Evolutionary conservation across 495 filamentous ascomycete genomes (phyloP), one percentile per base, ranked within the genome.

Genomic region (Podospora pseudocomata): DNA sequence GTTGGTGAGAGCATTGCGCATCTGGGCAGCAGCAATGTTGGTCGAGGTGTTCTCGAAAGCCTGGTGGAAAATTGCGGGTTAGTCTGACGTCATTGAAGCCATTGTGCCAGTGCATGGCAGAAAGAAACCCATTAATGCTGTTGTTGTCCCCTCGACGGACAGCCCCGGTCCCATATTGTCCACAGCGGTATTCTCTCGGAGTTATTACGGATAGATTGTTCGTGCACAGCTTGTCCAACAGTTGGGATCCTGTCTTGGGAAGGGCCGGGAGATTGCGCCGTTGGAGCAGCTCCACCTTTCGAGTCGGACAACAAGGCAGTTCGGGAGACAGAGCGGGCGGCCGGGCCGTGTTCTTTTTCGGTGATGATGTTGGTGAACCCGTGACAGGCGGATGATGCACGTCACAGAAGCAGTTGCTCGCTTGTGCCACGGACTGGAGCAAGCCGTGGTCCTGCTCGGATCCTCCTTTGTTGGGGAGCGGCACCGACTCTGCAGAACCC

Each of bases 31-130:
- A 64, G 95, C 96, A 65, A 99, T 94, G 70, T 91, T 96, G 70
- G 95, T 99, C 58, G 95, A 97, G 63, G 96, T 95, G 87, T 98
- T 97, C 80, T 99, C 95, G 79, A 99, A 99, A 59, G 95, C 94
- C 95, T 99, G 80, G 0, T 20, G 32, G 54, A 19, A 19, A 5
- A 26, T n/a, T 27, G 13, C 7, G 13, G 64, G 69, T 76, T 68
- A 73, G 69, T 44, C 60, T 65, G 59, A 58, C 59, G 65, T 69
- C 65, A 49, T 49, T 18, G 39, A 13, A 49, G 30, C 15, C 39
- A 49, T 49, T 49, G 39, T 49, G 39, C 39, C 15, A 13, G 39
- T 49, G 15, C 9, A 49, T 16, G 15, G 2, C 39, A 49, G 18
- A 18, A 49, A 13, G 2, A 49, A 49, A 3, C 7, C 39, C 15